Percentiles rank a stretch among this genome's conserved stretches.
These are phyloP conservation scores for Tricholoma saponaceum DNA, from an alignment of 768 basidiomycete genomes.

Conservation along the genomic window DNA sequence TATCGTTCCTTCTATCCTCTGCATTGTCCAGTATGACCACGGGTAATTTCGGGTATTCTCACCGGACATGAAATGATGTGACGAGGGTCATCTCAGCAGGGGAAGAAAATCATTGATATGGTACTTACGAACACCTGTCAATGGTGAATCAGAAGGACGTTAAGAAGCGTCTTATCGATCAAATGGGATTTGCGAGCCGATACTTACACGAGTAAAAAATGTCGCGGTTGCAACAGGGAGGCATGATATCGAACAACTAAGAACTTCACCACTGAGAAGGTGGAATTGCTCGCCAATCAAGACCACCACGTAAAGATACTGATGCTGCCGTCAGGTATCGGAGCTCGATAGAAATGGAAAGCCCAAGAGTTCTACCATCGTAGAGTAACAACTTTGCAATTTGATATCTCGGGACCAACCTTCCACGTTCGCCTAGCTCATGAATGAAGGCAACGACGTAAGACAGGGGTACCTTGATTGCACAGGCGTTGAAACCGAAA, in stretches of 20 bases:
- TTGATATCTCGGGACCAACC: not conserved
- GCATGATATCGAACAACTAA: not conserved
- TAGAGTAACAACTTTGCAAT: not conserved
- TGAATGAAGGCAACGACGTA: not conserved
- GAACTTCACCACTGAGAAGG: not conserved
- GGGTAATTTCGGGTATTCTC: not conserved
- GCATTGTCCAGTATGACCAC: not conserved
- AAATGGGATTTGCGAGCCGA: not conserved
- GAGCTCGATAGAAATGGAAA: not conserved
- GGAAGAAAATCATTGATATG: not conserved
- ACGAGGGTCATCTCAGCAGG: not conserved
- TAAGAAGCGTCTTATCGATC: not conserved
- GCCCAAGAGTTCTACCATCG: not conserved
- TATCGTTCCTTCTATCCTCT: not conserved
- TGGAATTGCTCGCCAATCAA: not conserved
- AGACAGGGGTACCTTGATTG: not conserved
- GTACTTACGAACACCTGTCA: not conserved
- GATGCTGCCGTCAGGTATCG: not conserved
- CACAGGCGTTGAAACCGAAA: not conserved
- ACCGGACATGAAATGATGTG: not conserved
- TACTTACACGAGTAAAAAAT: not conserved
- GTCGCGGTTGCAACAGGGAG: not conserved
- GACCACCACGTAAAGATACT: not conserved
- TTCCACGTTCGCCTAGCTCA: not conserved
- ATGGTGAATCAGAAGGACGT: not conserved